Evolutionary conservation across 2,329 filamentous ascomycete species (phyloP).

Genomic region (Apiospora aurea): DNA sequence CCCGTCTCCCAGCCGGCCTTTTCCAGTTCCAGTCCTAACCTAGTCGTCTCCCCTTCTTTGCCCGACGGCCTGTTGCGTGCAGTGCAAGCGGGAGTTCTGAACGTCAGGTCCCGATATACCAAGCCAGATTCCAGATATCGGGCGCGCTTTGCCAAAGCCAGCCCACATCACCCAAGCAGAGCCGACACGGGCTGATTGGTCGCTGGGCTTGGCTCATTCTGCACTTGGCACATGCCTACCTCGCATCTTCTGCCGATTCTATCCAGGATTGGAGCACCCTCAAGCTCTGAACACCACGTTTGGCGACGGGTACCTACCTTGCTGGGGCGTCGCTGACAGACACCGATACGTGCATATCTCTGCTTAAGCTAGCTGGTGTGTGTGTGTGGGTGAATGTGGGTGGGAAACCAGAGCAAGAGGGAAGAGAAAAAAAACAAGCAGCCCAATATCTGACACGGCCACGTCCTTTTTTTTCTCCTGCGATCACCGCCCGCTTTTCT

Average conservation of each 20-base stretch:
- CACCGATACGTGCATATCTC: background rate
- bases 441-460: constrained; percentile 18
- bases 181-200: background rate
- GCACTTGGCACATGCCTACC: background rate
- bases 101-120: background rate
- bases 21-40: background rate
- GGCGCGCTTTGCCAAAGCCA: background rate
- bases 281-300: background rate
- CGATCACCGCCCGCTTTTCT: constrained; percentile 20
- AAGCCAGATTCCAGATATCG: background rate
- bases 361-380: background rate
- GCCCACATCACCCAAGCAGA: constrained; percentile 6
- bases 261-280: background rate
- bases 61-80: background rate
- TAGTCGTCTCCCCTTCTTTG: background rate
- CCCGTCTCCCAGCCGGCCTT: background rate
- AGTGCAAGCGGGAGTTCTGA: background rate
- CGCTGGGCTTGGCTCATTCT: background rate
- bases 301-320: background rate
- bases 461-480: constrained; percentile 13
- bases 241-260: background rate
- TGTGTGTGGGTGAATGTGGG: background rate
- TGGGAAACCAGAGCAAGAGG: background rate
- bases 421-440: constrained; percentile 2
- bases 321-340: background rate